A percentile compares a stretch with the other conserved stretches of the same genome.
phyloP scores from a whole-genome alignment of 345 rosid genomes.

The Eucalyptus pumila region DNA sequence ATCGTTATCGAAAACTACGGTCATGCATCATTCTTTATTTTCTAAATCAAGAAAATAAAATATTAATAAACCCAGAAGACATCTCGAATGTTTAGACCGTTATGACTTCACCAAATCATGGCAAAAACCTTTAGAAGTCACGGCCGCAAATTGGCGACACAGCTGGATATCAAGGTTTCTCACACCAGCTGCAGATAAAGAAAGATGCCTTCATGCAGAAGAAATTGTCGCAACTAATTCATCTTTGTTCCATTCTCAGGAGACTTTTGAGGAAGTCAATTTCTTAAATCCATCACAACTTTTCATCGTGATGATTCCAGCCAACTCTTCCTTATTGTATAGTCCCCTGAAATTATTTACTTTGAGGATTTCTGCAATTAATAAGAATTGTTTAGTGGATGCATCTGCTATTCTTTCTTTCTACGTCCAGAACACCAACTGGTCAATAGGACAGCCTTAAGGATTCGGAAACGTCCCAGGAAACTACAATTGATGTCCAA shows the following conservation, averaged over 20 bases:
- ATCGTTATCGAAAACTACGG: not conserved
- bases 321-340: not conserved
- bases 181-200: not conserved
- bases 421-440: not conserved
- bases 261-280: not conserved
- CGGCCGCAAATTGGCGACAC: not conserved
- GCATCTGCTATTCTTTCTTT: not conserved
- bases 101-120: not conserved
- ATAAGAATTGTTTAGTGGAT: not conserved
- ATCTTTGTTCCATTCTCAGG: not conserved
- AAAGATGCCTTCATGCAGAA: not conserved
- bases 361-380: not conserved
- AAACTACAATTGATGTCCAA: not conserved
- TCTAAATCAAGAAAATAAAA: not conserved
- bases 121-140: not conserved
- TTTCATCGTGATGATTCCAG: not conserved
- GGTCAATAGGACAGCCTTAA: not conserved
- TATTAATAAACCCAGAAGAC: not conserved
- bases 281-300: not conserved
- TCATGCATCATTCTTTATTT: not conserved
- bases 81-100: not conserved
- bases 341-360: not conserved
- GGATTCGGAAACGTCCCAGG: not conserved
- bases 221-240: not conserved
- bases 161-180: not conserved